A percentile compares a stretch with the other conserved stretches of the same genome.
Conservation (phyloP, 2,329 filamentous ascomycete genomes). For the Bipolaris sorokiniana region DNA sequence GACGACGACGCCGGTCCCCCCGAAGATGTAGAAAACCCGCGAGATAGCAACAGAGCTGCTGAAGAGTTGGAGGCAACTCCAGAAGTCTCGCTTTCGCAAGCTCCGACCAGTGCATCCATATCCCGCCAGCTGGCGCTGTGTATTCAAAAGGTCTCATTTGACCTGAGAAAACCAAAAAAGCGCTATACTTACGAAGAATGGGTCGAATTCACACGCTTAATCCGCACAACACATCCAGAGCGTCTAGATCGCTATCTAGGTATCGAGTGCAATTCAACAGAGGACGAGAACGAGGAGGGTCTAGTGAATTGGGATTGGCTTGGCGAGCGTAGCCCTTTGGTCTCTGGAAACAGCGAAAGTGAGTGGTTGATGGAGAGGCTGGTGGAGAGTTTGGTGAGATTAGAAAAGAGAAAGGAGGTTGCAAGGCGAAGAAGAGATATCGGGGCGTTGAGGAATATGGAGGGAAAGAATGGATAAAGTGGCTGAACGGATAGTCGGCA, state of each 20-base stretch:
- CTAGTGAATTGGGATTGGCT: slow-evolving; percentile 76
- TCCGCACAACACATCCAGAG: slow-evolving; percentile 59
- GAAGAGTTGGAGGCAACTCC: slow-evolving; percentile 17
- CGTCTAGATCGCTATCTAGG: slow-evolving; percentile 21
- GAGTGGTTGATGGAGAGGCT: slow-evolving; percentile 71
- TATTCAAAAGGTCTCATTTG: slow-evolving; percentile 69
- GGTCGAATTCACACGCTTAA: slow-evolving; percentile 81
- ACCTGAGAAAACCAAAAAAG: slow-evolving; percentile 65
- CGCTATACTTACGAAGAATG: slow-evolving; percentile 83
- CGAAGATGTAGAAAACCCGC: slow-evolving; percentile 11
- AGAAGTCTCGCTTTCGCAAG: neutral
- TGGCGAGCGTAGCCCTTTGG: slow-evolving; percentile 70
- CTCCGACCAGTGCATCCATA: slow-evolving; percentile 58
- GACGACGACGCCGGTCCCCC: slow-evolving; percentile 17
- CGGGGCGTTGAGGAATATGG: slow-evolving; percentile 8
- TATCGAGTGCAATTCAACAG: slow-evolving; percentile 39
- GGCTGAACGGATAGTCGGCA: neutral
- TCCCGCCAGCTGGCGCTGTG: slow-evolving; percentile 69
- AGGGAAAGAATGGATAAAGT: neutral
- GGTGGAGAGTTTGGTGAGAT: slow-evolving; percentile 64
- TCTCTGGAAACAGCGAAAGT: slow-evolving; percentile 66
- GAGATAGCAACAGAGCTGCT: slow-evolving; percentile 17
- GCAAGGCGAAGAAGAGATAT: slow-evolving; percentile 2
- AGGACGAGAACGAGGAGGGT: slow-evolving; percentile 64
- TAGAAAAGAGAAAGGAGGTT: slow-evolving; percentile 36